Conservation (phyloP, 192 early-diverging fungal genomes). For the Endogone sp. region DNA sequence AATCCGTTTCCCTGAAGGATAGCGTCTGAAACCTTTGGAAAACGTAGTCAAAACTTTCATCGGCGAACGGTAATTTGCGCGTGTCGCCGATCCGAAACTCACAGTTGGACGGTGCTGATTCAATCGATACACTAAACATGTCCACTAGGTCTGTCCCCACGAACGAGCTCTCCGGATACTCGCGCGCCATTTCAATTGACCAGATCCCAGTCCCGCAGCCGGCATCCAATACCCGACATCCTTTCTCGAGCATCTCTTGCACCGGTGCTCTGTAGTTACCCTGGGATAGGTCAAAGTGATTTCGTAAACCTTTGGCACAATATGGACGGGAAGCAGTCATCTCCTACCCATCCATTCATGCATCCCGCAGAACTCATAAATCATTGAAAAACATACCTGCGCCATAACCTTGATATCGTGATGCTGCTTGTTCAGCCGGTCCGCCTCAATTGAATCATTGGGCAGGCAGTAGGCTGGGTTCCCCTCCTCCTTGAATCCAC, state of each 20-base stretch:
- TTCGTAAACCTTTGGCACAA: neutral
- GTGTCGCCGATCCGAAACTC: no score
- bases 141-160: slow-evolving; percentile 37
- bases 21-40: neutral
- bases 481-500: neutral
- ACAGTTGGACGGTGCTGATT: no score
- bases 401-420: neutral
- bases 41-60: no score
- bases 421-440: neutral
- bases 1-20: neutral
- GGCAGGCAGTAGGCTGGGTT: neutral
- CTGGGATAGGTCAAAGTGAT: neutral
- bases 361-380: no score
- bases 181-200: slow-evolving; percentile 40
- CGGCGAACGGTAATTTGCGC: no score
- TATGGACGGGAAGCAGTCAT: no score
- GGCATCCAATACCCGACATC: no score
- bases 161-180: slow-evolving; percentile 38
- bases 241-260: no score
- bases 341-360: neutral
- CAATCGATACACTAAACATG: neutral
- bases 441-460: neutral
- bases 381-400: no score
- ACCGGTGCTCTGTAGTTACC: no score
- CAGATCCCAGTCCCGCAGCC: slow-evolving; percentile 20